Percentiles rank a stretch among this genome's conserved stretches.
Conservation (phyloP, 148 eudicot genomes). For the Euryodendron excelsum region DNA sequence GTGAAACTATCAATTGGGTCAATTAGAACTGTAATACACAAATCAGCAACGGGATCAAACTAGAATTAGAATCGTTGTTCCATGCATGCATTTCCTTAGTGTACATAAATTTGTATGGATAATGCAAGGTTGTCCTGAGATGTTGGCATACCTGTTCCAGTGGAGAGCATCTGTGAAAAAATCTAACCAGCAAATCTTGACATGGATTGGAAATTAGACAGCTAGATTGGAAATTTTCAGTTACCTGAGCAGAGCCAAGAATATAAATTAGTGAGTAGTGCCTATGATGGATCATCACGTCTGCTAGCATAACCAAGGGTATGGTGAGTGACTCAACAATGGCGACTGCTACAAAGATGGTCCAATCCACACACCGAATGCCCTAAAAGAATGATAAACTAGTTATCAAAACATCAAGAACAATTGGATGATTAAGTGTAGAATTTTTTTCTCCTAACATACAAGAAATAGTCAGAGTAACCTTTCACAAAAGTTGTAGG, state of each 20-base stretch:
- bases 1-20: too few species aligned
- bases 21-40: too few species aligned
- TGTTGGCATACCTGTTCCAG: too few species aligned
- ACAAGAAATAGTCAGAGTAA: constrained; percentile 30
- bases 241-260: constrained; percentile 23
- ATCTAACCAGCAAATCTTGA: too few species aligned
- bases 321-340: constrained; percentile 31
- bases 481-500: constrained; percentile 30
- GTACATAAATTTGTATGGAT: too few species aligned
- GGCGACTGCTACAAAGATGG: constrained; percentile 29
- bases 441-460: neutral
- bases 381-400: constrained; percentile 16
- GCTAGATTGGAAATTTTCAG: neutral
- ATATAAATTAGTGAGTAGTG: constrained; percentile 28
- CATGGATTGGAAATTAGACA: too few species aligned
- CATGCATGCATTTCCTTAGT: too few species aligned
- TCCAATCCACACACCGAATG: constrained; percentile 32
- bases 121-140: too few species aligned
- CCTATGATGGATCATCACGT: constrained; percentile 24
- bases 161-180: too few species aligned
- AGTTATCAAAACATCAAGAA: neutral
- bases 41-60: too few species aligned
- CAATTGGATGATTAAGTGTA: neutral
- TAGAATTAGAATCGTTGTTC: too few species aligned
- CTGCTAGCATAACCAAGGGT: constrained; percentile 30